Base-by-base conservation (phyloP, 176 grass and related monocot species). In the Raddia distichophylla region DNA sequence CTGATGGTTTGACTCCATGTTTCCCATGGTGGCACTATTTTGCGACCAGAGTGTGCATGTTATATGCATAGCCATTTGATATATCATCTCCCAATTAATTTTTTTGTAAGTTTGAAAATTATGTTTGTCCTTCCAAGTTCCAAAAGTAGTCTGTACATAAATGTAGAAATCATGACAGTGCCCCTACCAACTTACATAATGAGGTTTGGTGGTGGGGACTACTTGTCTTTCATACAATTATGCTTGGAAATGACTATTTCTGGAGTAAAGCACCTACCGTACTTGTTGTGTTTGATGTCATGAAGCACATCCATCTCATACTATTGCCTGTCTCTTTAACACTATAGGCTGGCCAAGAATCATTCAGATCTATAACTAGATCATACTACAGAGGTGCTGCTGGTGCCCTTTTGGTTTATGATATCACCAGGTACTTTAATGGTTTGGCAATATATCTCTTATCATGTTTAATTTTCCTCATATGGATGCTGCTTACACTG, bases 381-480 rank as follows among this genome's bases (percentile, higher is more conserved):
- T 94, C 92, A 10, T 94, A 94, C 80, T 94, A 94, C 80, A 94
- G 92, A 85, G 92, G 92, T 7, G 92, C 89, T 83, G 89, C 92
- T 83, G 92, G 92, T 83, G 92, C 92, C 72, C 84, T 94, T 50
- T 84, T 94, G 82, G 92, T 94, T 58, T 91, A 94, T 89, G 92
- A 91, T 67, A 91, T 91, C 46, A 91, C 92, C 42, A 91, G 92
- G 92, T 91, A 77, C 17, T n/a, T 18, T 6, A 51, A 32, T 67
- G 9, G 0, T 67, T 74, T 80, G 11, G n/a, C 11, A 71, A 40
- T 62, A 40, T 7, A 68, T 71, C 1, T 15, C 8, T 71, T 12
- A 42, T 6, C 17, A 3, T 82, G 32, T 42, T 61, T 9, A 42
- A 54, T 11, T 54, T 44, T 83, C 5, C 71, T 1, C 14, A 47